Evolutionary conservation across 2,329 filamentous ascomycete species (phyloP).

Genomic region (Diaporthe humulicola): DNA sequence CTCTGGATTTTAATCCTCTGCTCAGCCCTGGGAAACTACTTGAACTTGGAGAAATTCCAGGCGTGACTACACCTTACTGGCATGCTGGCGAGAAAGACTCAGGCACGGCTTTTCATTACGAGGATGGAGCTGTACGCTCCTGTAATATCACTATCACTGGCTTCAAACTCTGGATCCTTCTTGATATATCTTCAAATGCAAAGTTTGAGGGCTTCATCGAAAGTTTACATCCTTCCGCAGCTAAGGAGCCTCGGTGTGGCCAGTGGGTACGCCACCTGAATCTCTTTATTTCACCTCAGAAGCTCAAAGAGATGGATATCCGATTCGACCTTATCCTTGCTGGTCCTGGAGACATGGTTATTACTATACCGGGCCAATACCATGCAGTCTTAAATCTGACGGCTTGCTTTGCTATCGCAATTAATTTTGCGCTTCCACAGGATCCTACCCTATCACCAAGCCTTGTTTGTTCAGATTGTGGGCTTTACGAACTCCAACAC

Average conservation of each 20-base stretch:
- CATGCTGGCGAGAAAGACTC: background rate
- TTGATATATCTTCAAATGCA: background rate
- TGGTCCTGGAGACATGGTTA: background rate
- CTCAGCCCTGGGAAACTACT: background rate
- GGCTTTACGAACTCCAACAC: background rate
- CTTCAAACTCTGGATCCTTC: constrained; percentile 1
- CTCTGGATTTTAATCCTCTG: background rate
- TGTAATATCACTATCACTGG: background rate
- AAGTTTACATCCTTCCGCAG: background rate
- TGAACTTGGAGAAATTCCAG: background rate
- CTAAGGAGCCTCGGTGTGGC: background rate
- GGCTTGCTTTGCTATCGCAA: background rate
- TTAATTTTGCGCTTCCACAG: background rate
- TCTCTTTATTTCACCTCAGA: background rate
- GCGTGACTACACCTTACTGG: background rate
- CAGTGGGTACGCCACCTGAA: background rate
- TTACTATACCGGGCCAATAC: background rate
- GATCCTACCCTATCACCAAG: background rate
- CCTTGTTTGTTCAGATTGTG: background rate
- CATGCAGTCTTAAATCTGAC: constrained; percentile 6
- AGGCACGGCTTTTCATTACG: background rate
- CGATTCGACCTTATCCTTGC: background rate
- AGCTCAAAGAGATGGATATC: background rate
- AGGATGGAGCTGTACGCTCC: background rate
- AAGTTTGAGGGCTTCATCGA: background rate